Evolutionary conservation across 2,329 filamentous ascomycete species (phyloP), one percentile per base, ranked within the genome.

Genomic region (Nemania serpens): DNA sequence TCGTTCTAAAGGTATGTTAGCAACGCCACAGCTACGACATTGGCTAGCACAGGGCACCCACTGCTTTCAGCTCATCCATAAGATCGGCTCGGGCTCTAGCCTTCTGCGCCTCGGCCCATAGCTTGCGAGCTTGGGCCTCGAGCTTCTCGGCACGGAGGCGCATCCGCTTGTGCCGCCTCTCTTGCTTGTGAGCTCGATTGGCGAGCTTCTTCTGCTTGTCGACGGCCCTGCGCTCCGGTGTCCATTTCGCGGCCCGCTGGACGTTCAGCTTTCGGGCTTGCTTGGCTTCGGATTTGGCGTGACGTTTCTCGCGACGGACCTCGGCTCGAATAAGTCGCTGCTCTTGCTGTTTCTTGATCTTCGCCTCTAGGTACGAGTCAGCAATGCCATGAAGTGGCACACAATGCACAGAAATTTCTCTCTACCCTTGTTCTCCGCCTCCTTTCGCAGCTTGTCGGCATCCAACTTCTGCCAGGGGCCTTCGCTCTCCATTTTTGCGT

Each of bases 41-140:
- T 22, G 9, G 33, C 5, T 11, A 9, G 20, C 3, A n/a, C 49
- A 12, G 25, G 41, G 10, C 29, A 9, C 66, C 57, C 67, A 75
- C 73, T 20, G 62, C 65, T 50, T 66, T 69, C 58, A 66, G 33
- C 57, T 66, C 61, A 25, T 71, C 69, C 11, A 75, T 65, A 29
- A 64, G 51, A 42, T 71, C 70, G 33, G 71, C 68, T 18, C 66
- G 71, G 29, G 64, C 73, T 48, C 68, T 68, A 13, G 70, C 69
- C 58, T 73, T 75, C 62, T 77, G 74, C 0, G 80, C 76, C 58
- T 81, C 74, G 0, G 67, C 69, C 66, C 79, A 66, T 36, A 83
- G 61, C 70, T 77, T 76, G 20, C 70, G 64, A 1, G 75, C 78
- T 68, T 80, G 71, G 2, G 67, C 68, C 68, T 80, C 76, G 37